Base-by-base conservation (phyloP, 352 stramenopile species). In the Globisporangium megalacanthum region DNA sequence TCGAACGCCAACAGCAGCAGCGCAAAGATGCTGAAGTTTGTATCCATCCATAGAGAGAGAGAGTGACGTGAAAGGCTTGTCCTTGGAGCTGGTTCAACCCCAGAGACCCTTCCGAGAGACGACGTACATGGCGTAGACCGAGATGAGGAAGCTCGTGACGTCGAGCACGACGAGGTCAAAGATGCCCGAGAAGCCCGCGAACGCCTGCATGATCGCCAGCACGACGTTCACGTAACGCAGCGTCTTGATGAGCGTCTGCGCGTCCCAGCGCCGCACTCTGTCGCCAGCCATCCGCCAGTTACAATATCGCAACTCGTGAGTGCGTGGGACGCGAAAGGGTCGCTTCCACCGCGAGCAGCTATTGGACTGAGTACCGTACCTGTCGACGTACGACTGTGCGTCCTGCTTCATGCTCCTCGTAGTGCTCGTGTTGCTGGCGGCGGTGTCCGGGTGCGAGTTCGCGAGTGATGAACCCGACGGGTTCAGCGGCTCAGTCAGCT, bases 141-240 rank as follows among this genome's bases (percentile, higher is more conserved):
- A 90, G 58, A 94, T 92, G 57, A 94, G 64, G 56, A 94, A 94
- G 66, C 77, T 90, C 60, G 85, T 94, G 65, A 94, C 73, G 62
- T 94, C 83, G 58, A 94, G 79, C 65, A 80, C 72, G 49, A 89
- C 76, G 62, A 94, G 70, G 60, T 94, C 83, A 58, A 94, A 94
- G 46, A 94, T 79, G 19, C 85, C 85, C 50, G 91, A 61, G 66
- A 94, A 93, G 22, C 85, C 85, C 15, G 83, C 79, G 56, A 94
- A 74, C 46, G 83, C 80, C 60, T 93, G 85, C 33, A 94, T 73
- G 51, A 89, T 70, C 58, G 85, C 80, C 45, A 94, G 67, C 19
- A 92, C 54, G 42, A 93, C 81, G 62, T 94, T 94, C 17, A 88
- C 65, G 66, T 93, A 93, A 60, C 85, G 82, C 60, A 92, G 68